Evolutionary conservation across 176 grass and related monocot species (phyloP).

Genomic region (Phyllostachys edulis): DNA sequence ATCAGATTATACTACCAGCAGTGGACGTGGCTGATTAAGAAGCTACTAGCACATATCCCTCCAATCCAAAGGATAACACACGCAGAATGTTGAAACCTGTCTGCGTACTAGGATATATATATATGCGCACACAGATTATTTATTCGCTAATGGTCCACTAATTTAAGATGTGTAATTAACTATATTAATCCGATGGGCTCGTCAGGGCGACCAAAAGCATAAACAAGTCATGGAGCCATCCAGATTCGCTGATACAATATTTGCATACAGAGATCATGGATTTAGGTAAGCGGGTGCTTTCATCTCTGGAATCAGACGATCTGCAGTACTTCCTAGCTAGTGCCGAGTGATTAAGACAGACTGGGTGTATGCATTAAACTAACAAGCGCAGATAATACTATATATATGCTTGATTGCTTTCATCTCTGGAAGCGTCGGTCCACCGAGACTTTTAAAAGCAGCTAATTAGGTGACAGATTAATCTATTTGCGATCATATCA

Average conservation of each 20-base stretch:
- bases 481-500: neutral
- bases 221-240: slow-evolving; percentile 32
- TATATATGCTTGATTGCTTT: neutral
- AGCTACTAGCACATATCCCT: no score
- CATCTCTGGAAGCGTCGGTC: neutral
- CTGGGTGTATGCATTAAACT: slow-evolving; percentile 20
- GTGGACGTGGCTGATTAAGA: no score
- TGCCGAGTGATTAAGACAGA: slow-evolving; percentile 39
- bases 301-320: slow-evolving; percentile 31
- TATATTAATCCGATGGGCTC: neutral
- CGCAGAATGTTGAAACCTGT: no score
- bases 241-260: slow-evolving; percentile 16
- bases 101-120: neutral
- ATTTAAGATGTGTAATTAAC: neutral
- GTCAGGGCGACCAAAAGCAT: slow-evolving; percentile 6
- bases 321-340: neutral
- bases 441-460: neutral
- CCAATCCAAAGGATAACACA: no score
- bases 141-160: slow-evolving; percentile 25
- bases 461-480: neutral
- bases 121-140: neutral
- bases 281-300: slow-evolving; percentile 41
- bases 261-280: slow-evolving; percentile 8
- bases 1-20: no score
- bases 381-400: neutral